A percentile compares a stretch with the other conserved stretches of the same genome.
Conservation (phyloP, 2,329 filamentous ascomycete species). For the Pleurostoma richardsiae region DNA sequence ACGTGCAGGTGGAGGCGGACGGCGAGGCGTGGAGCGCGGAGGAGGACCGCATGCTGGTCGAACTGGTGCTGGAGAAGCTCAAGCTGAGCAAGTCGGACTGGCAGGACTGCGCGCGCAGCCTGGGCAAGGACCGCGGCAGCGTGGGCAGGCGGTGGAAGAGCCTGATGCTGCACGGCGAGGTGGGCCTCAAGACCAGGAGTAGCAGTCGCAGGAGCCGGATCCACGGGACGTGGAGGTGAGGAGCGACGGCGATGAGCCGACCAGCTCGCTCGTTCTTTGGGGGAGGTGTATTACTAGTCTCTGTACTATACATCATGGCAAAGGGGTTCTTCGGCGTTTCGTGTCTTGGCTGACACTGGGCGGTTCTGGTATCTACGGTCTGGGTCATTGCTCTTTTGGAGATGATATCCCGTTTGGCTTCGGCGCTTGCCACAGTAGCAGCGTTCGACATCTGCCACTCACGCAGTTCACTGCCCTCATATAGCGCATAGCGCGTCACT, state of each 20-base stretch:
- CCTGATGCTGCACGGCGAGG: slow-evolving; percentile 52
- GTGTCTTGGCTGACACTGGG: too few species aligned
- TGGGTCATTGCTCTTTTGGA: too few species aligned
- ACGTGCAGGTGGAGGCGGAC: slow-evolving; percentile 37
- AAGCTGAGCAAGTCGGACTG: slow-evolving; percentile 60
- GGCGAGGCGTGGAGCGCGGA: slow-evolving; percentile 54
- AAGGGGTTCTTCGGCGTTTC: too few species aligned
- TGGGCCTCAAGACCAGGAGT: slow-evolving; percentile 49
- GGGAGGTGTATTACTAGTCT: too few species aligned
- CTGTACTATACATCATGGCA: too few species aligned
- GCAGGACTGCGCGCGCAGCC: slow-evolving; percentile 60
- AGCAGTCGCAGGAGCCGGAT: slow-evolving; percentile 38
- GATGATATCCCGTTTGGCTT: too few species aligned
- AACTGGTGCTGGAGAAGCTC: slow-evolving; percentile 62
- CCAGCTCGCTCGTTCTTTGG: not conserved
- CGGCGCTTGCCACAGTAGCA: too few species aligned
- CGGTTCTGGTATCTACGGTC: too few species aligned
- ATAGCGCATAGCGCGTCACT: too few species aligned
- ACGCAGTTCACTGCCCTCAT: too few species aligned
- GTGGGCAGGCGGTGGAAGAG: slow-evolving; percentile 59
- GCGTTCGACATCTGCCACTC: too few species aligned
- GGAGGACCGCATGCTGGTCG: slow-evolving; percentile 61
- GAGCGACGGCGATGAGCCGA: not conserved
- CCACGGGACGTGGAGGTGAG: slow-evolving; percentile 52
- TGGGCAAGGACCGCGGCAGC: slow-evolving; percentile 55